Evolutionary conservation across 2,329 filamentous ascomycete species (phyloP).

Genomic region (Tolypocladium amazonense): DNA sequence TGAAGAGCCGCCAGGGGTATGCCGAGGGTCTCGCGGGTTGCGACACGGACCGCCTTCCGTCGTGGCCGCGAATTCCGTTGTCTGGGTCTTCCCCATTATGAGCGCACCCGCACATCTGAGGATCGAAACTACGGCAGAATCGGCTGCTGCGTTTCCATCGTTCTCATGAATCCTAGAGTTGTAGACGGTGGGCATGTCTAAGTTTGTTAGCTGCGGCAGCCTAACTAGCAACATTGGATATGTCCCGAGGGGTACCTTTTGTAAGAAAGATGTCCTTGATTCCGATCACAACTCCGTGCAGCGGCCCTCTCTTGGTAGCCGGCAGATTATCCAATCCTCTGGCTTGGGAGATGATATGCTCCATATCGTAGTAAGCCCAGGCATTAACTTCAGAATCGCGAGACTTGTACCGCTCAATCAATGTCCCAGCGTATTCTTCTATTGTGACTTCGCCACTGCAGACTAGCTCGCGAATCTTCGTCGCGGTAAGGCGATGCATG

Average conservation of each 20-base stretch:
- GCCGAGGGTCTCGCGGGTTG: slow-evolving; percentile 54
- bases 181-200: slow-evolving; percentile 46
- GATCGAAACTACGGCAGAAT: slow-evolving; percentile 40
- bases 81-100: slow-evolving; percentile 40
- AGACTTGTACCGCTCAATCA: slow-evolving; percentile 32
- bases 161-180: slow-evolving; percentile 42
- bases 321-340: slow-evolving; percentile 38
- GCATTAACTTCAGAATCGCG: slow-evolving; percentile 35
- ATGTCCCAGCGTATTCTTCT: slow-evolving; percentile 34
- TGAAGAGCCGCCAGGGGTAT: slow-evolving; percentile 59
- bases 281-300: slow-evolving; percentile 48
- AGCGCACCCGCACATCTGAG: slow-evolving; percentile 45
- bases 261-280: slow-evolving; percentile 52
- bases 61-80: slow-evolving; percentile 53
- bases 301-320: slow-evolving; percentile 33
- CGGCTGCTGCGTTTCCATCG: slow-evolving; percentile 30
- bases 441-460: slow-evolving; percentile 26
- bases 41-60: slow-evolving; percentile 42
- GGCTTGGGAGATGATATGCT: slow-evolving; percentile 38
- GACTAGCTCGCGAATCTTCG: slow-evolving; percentile 3
- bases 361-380: slow-evolving; percentile 36
- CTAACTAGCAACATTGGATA: neutral
- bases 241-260: slow-evolving; percentile 26
- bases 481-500: neutral
- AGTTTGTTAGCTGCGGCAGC: neutral